These are phyloP conservation scores for Andrographis paniculata DNA, from an alignment of 305 asterid genomes.

Conservation along the genomic window DNA sequence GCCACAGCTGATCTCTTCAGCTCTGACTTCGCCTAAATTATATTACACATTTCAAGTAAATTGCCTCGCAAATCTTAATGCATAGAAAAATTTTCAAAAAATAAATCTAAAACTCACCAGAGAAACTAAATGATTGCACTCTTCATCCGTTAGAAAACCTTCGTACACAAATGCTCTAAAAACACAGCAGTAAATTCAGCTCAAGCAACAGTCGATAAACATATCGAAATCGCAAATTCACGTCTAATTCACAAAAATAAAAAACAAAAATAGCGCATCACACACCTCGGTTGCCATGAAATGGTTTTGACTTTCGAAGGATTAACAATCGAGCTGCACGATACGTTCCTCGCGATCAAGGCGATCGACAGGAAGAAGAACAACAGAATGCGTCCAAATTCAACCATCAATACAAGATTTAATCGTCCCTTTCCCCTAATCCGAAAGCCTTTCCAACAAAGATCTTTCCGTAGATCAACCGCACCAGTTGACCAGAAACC, in stretches of 20 bases:
- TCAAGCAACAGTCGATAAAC: constrained; percentile 11
- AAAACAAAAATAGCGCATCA: neutral
- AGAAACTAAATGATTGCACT: constrained; percentile 75
- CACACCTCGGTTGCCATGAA: constrained; percentile 88
- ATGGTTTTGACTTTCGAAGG: constrained; percentile 81
- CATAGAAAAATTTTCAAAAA: neutral
- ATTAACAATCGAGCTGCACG: constrained; percentile 53
- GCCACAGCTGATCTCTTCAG: constrained; percentile 89
- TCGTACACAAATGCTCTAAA: constrained; percentile 80
- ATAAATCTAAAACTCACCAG: constrained; percentile 46
- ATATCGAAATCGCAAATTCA: constrained; percentile 2
- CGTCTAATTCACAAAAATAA: too few relatives aligned
- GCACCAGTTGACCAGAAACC: too few relatives aligned
- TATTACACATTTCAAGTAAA: constrained; percentile 13
- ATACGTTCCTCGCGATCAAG: constrained; percentile 36
- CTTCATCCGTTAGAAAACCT: constrained; percentile 78
- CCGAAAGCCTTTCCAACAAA: too few relatives aligned
- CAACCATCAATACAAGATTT: constrained; percentile 22
- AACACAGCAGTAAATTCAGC: constrained; percentile 10
- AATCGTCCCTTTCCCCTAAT: too few relatives aligned
- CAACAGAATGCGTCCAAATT: constrained; percentile 20
- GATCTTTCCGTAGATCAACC: too few relatives aligned
- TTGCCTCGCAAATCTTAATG: neutral
- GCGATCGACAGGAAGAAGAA: constrained; percentile 37
- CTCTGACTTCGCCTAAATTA: constrained; percentile 67